Conservation (phyloP, 192 early-diverging fungal genomes). For the Linnemannia zychae region DNA sequence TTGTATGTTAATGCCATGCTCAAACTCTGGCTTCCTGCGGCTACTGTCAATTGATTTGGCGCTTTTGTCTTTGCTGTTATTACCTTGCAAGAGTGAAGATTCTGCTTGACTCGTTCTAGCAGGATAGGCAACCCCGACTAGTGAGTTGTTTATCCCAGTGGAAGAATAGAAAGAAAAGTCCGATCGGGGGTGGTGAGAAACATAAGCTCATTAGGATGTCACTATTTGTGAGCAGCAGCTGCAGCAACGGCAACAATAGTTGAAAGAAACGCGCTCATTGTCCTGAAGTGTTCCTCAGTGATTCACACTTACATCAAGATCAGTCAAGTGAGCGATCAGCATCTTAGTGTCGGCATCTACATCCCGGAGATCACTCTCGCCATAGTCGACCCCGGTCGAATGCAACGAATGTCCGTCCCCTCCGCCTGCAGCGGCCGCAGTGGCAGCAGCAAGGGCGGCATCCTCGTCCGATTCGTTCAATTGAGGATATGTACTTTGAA, state of each 20-base stretch:
- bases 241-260: background rate
- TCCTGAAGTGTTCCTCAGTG: background rate
- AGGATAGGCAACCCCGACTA: conserved; percentile 78
- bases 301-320: conserved; percentile 57
- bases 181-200: background rate
- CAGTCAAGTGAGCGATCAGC: conserved; percentile 53
- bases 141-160: no score
- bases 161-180: background rate
- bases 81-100: conserved; percentile 77
- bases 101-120: conserved; percentile 78
- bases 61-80: background rate
- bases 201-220: background rate
- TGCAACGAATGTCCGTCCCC: conserved; percentile 24
- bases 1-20: background rate
- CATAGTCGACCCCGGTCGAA: conserved; percentile 29
- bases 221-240: background rate
- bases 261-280: background rate
- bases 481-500: conserved; percentile 7
- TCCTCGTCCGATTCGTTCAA: conserved; percentile 54
- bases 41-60: background rate
- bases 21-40: background rate
- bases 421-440: background rate
- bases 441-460: conserved; percentile 4
- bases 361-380: conserved; percentile 42
- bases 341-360: conserved; percentile 37